A percentile compares a stretch with the other conserved stretches of the same genome.
Evolutionary conservation across 1,139 yeast species (phyloP).

Genomic region (Kurtzmaniella natalensis): DNA sequence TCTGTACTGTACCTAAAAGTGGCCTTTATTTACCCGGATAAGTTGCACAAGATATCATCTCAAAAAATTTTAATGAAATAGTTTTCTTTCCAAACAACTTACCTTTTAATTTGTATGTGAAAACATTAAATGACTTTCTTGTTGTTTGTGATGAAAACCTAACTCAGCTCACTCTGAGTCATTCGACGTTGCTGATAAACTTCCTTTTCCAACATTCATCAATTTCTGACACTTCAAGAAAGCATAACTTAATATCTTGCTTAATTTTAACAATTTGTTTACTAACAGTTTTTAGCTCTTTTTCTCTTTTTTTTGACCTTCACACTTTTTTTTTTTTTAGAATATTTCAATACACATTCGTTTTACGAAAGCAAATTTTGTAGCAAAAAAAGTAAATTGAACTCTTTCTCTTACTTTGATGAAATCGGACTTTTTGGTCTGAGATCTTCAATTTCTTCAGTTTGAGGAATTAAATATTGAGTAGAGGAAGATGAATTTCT

Average conservation of each 20-base stretch:
- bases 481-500: constrained; percentile 20
- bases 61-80: too few relatives aligned
- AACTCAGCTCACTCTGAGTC: constrained; percentile 56
- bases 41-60: too few relatives aligned
- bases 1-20: too few relatives aligned
- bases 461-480: constrained; percentile 56
- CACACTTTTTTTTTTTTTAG: not conserved
- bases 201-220: constrained; percentile 46
- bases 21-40: too few relatives aligned
- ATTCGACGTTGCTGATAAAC: constrained; percentile 46
- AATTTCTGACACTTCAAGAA: constrained; percentile 15
- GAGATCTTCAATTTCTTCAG: constrained; percentile 67
- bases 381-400: constrained; percentile 2
- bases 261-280: not conserved
- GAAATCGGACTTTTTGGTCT: constrained; percentile 77
- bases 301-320: too few relatives aligned
- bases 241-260: not conserved
- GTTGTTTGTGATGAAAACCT: constrained; percentile 44
- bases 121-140: too few relatives aligned
- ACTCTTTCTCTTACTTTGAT: constrained; percentile 7
- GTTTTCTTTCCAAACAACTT: too few relatives aligned
- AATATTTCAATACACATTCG: not conserved
- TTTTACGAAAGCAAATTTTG: not conserved
- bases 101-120: too few relatives aligned
- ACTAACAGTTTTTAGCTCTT: too few relatives aligned